Evolutionary conservation across 2,329 filamentous ascomycete species (phyloP), one percentile per base, ranked within the genome.

Genomic region (Botrytis pseudocinerea): DNA sequence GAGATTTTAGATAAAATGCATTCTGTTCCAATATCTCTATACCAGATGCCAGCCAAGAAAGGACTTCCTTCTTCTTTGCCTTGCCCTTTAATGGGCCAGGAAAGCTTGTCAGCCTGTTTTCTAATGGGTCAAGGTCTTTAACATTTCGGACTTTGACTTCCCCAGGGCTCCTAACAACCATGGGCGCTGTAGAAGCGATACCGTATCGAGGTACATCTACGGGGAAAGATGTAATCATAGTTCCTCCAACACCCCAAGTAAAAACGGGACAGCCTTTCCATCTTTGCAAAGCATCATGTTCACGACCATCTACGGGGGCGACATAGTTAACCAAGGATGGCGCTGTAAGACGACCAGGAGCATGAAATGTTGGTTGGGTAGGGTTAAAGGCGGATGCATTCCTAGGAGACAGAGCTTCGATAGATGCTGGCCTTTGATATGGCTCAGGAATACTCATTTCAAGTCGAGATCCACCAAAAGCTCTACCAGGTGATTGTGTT

Each of bases 231-330:
- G 92, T 94, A 4, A 97, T 87, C 18, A 98, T 84, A 2, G 89
- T 88, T 20, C 96, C 96, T 32, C 94, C 95, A 66, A 97, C 90
- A 4, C 94, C 94, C 91, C 97, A 99, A 1, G 88, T 89, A 79
- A 98, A 91, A 20, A 97, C 87, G 0, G 97, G 96, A 20, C 89
- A 88, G 4, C 97, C 97, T 83, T 92, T 94, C 96, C 96, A 99
- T 76, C 96, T 88, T 80, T 97, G 88, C 10, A 99, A 84, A 2
- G 91, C 90, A 83, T 99, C 96, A 28, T 89, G 83, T 78, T 92
- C 89, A 32, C 88, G 87, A 1, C 90, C 90, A 80, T 92, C 90
- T 1, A 86, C 90, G 1, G 90, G 90, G 14, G 87, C 83, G 54
- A 91, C 85, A 76, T 90, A 85, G 76, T 89, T 88, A 69, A 90